Percentiles rank a stretch among this genome's conserved stretches.
Conservation (phyloP, 2,329 filamentous ascomycete genomes). For the Paraphaeosphaeria minitans region DNA sequence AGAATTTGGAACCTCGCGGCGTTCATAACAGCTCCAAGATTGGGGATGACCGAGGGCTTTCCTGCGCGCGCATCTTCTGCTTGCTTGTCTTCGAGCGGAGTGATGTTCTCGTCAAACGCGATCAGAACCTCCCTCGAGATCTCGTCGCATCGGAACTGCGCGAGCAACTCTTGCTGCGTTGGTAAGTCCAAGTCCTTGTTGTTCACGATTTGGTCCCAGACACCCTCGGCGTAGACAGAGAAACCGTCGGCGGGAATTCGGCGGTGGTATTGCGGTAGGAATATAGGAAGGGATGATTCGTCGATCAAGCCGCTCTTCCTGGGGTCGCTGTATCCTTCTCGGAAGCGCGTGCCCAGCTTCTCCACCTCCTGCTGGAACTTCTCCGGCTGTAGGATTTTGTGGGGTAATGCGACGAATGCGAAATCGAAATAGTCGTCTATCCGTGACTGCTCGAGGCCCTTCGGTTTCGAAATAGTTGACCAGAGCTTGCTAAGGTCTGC, state of each 20-base stretch:
- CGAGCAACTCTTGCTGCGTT: constrained; percentile 94
- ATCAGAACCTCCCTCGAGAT: constrained; percentile 88
- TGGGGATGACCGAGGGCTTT: constrained; percentile 71
- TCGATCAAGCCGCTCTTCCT: constrained; percentile 67
- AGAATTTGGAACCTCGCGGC: constrained; percentile 73
- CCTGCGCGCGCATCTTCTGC: constrained; percentile 75
- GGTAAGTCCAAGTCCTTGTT: constrained; percentile 98
- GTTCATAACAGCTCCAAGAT: constrained; percentile 76
- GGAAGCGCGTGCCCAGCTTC: constrained; percentile 80
- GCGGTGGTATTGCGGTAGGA: constrained; percentile 92
- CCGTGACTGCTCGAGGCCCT: constrained; percentile 81
- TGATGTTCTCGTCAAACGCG: constrained; percentile 79
- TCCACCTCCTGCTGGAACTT: constrained; percentile 83
- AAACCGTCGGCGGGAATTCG: constrained; percentile 98
- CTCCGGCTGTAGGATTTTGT: constrained; percentile 95
- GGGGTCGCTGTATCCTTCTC: constrained; percentile 75
- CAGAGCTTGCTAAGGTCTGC: constrained; percentile 92
- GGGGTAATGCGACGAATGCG: constrained; percentile 90
- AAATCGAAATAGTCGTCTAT: constrained; percentile 99
- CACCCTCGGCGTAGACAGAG: constrained; percentile 86
- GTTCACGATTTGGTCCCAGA: constrained; percentile 98
- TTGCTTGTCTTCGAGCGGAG: constrained; percentile 85
- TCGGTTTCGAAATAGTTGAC: constrained; percentile 88
- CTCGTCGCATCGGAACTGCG: constrained; percentile 97
- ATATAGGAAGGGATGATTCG: constrained; percentile 77